phyloP scores from a whole-genome alignment of 768 basidiomycete species.

The Lactarius hengduanensis region DNA sequence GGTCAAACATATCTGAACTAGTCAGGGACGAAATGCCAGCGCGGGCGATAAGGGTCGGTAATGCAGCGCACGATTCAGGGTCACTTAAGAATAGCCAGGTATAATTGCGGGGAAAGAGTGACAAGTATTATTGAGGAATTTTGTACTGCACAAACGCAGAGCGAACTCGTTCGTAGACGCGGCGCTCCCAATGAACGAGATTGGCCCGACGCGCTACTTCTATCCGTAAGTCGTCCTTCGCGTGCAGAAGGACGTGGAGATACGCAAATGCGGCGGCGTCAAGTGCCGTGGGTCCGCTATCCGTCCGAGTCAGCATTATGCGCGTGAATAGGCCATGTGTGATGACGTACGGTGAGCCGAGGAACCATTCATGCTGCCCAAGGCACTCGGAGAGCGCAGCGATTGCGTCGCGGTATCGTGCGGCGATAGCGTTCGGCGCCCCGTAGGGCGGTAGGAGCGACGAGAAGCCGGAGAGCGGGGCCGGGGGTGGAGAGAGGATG shows the following conservation, averaged over 20 bases:
- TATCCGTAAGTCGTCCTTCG: conserved; percentile 47
- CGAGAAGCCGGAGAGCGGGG: conserved; percentile 67
- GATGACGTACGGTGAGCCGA: conserved; percentile 60
- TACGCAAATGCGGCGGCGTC: conserved; percentile 86
- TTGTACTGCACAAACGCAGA: conserved; percentile 40
- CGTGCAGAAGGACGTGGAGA: conserved; percentile 60
- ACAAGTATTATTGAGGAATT: conserved; percentile 8
- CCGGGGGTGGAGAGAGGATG: conserved; percentile 61
- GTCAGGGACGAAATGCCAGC: conserved; percentile 8
- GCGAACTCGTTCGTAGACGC: conserved; percentile 58
- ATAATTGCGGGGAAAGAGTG: not conserved
- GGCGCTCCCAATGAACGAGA: conserved; percentile 76
- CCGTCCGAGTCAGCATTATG: conserved; percentile 4
- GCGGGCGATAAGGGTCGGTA: not conserved
- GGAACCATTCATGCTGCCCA: conserved; percentile 77
- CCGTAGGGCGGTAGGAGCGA: conserved; percentile 64
- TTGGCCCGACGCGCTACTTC: conserved; percentile 72
- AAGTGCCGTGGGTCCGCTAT: conserved; percentile 71
- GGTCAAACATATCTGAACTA: not conserved
- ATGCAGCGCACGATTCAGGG: conserved; percentile 1
- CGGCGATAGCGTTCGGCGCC: conserved; percentile 45
- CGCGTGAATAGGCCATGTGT: not conserved
- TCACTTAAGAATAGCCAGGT: not conserved
- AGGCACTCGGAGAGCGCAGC: conserved; percentile 71
- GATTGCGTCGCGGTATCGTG: conserved; percentile 70